A percentile compares a stretch with the other conserved stretches of the same genome.
These are phyloP conservation scores for Microbotryum lychnidis-dioicae DNA, from an alignment of 1,284 basidiomycete species.

Conservation along the genomic window DNA sequence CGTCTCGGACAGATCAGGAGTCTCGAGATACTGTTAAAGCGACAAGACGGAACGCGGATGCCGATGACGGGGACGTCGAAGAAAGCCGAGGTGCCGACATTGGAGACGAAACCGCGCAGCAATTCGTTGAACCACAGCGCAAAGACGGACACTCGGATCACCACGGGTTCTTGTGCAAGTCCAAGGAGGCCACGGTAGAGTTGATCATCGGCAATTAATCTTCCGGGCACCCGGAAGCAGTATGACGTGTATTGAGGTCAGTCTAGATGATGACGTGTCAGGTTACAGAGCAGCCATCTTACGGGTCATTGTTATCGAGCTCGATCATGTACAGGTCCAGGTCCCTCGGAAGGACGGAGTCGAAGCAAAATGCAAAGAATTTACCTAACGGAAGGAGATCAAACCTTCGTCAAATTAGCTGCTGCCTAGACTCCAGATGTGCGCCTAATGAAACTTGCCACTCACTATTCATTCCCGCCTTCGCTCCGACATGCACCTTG, in stretches of 20 bases:
- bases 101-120: neutral
- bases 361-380: slow-evolving; percentile 24
- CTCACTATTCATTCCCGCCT: slow-evolving; percentile 12
- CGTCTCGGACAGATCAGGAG: no score
- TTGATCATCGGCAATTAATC: slow-evolving; percentile 15
- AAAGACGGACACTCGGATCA: slow-evolving; percentile 9
- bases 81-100: slow-evolving; percentile 7
- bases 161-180: slow-evolving; percentile 20
- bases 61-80: slow-evolving; percentile 24
- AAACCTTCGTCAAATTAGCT: neutral
- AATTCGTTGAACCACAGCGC: slow-evolving; percentile 12
- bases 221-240: neutral
- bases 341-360: slow-evolving; percentile 8
- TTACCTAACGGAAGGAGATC: neutral
- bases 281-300: neutral
- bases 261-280: no score
- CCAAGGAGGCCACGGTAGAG: slow-evolving; percentile 18
- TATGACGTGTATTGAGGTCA: no score
- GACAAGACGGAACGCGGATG: neutral
- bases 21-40: no score
- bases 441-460: neutral
- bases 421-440: neutral
- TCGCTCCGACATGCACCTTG: slow-evolving; percentile 15
- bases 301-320: slow-evolving; percentile 13
- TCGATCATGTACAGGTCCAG: slow-evolving; percentile 26